These are phyloP conservation scores for Bathelium albidoporum DNA, from an alignment of 495 filamentous ascomycete genomes.

Conservation along the genomic window DNA sequence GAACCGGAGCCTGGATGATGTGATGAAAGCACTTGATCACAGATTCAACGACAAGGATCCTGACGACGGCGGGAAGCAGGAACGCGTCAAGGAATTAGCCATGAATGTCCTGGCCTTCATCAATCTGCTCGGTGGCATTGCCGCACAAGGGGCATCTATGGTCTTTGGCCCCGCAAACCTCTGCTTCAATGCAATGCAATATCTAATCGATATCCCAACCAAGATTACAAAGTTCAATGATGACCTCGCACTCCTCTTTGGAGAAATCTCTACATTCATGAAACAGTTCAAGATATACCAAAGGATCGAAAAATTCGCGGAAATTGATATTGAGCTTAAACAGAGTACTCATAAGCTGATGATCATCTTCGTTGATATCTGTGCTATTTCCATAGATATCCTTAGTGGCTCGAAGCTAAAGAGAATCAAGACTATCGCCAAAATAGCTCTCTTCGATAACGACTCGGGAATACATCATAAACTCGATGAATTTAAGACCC, in stretches of 20 bases:
- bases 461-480: background rate
- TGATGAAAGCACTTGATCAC: background rate
- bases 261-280: background rate
- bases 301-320: background rate
- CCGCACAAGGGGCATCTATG: background rate
- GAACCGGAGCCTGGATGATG: background rate
- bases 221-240: background rate
- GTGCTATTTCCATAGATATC: background rate
- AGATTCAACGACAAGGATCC: background rate
- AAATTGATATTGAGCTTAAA: background rate
- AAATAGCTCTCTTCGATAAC: background rate
- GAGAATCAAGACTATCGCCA: background rate
- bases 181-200: background rate
- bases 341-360: background rate
- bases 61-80: background rate
- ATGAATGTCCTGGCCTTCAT: background rate
- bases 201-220: background rate
- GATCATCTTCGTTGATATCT: background rate
- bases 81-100: conserved; percentile 1
- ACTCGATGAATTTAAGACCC: background rate
- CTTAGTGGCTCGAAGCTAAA: background rate
- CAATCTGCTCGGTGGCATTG: background rate
- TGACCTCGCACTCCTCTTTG: background rate
- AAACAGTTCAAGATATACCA: background rate
- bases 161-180: background rate